These are phyloP conservation scores for Leptoxyphium fumago DNA, from an alignment of 2,329 filamentous ascomycete species.

Conservation along the genomic window DNA sequence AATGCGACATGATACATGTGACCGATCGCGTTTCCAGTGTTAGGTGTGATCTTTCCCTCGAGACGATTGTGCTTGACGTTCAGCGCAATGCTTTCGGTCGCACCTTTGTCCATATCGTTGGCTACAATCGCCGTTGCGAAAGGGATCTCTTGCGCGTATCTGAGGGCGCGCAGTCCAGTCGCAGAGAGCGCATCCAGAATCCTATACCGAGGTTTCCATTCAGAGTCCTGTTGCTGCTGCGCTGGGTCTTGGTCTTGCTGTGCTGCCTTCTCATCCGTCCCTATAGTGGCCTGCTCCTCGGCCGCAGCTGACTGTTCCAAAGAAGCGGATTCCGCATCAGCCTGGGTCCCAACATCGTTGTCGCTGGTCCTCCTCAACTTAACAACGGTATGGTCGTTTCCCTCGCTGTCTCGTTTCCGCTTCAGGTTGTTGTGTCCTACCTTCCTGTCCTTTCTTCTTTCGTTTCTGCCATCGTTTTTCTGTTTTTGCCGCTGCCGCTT, in stretches of 20 bases:
- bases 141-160: slow-evolving; percentile 83
- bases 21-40: slow-evolving; percentile 67
- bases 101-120: slow-evolving; percentile 56
- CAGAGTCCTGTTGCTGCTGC: background rate
- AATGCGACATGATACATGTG: slow-evolving; percentile 63
- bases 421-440: slow-evolving; percentile 12
- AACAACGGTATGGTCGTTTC: slow-evolving; percentile 3
- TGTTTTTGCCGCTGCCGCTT: slow-evolving; percentile 18
- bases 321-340: background rate
- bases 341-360: slow-evolving; percentile 1
- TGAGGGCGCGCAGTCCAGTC: slow-evolving; percentile 76
- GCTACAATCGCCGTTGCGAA: slow-evolving; percentile 37
- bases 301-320: background rate
- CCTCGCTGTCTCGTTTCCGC: slow-evolving; percentile 17
- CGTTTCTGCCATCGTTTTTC: slow-evolving; percentile 16
- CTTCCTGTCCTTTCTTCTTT: slow-evolving; percentile 21
- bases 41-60: slow-evolving; percentile 53
- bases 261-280: slow-evolving; percentile 6
- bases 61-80: slow-evolving; percentile 78
- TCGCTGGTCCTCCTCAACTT: slow-evolving; percentile 9
- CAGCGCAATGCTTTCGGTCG: slow-evolving; percentile 49
- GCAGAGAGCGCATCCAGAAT: slow-evolving; percentile 92
- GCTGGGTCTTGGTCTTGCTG: slow-evolving; percentile 1
- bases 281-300: background rate
- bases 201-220: slow-evolving; percentile 42